Base-by-base conservation (phyloP, 495 filamentous ascomycete genomes). In the Penicillium tannophilum region DNA sequence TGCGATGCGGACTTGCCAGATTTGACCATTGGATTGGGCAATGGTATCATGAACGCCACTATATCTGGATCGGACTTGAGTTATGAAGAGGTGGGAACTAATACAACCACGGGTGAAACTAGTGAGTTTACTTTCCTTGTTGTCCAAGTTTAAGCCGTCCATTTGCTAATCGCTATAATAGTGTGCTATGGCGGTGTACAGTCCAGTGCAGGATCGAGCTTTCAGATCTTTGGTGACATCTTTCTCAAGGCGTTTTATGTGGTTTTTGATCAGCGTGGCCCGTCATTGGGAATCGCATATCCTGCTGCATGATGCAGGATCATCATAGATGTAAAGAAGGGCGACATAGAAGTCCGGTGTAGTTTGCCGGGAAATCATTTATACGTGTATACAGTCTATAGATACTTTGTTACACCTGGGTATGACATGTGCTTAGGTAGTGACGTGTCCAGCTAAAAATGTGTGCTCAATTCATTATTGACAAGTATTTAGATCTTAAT, bases 241-340 rank as follows among this genome's bases (percentile, higher is more conserved):
- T 87, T 95, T 67, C 85, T 95, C 67, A 91, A 90, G 73, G 81
- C 87, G 20, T 83, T 89, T 63, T 93, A 91, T 67, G 88, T 90
- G 20, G 88, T 88, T 17, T 93, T 93, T 63, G 87, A 95, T 62
- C 63, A 71, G 41, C 68, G 77, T n/a, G 77, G 77, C 1, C 77
- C 77, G 6, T 79, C 77, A 52, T 63, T 79, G 35, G 72, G 73
- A 17, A 61, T 79, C 60, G 76, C 73, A 4, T 35, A 63, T 48
- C 65, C 67, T 28, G 24, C 41, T 12, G 14, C 10, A 23, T 68
- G 52, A 62, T 49, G 26, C 30, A n/a, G 46, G 30, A 17, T 33
- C 6, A 20, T 33, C 43, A 23, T 28, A 28, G 26, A 28, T 28
- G 26, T 28, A 6, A 28, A 28, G 26, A 6, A 28, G 26, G 6